phyloP scores from a whole-genome alignment of 2,329 filamentous ascomycete species.

The Sarocladium strictum region DNA sequence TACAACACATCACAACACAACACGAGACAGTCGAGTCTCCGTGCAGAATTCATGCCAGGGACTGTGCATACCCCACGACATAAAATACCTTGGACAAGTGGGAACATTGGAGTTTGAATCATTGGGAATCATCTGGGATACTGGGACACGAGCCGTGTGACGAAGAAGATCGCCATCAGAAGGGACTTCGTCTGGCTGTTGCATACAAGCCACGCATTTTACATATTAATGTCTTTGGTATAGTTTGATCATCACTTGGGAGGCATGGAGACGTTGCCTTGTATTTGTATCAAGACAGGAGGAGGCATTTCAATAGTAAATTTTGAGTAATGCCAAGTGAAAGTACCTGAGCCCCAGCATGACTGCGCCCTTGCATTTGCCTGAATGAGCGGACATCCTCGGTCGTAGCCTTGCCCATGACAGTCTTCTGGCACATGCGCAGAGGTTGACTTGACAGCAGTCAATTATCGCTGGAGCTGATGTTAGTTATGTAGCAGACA shows the following conservation, averaged over 20 bases:
- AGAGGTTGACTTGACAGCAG: no score
- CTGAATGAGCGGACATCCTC: no score
- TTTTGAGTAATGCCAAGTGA: neutral
- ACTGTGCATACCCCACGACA: neutral
- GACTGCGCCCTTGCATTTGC: neutral
- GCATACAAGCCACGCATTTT: constrained; percentile 6
- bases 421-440: no score
- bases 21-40: neutral
- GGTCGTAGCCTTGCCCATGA: no score
- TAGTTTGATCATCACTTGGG: constrained; percentile 1
- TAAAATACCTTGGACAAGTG: constrained; percentile 5
- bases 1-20: no score
- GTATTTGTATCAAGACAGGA: constrained; percentile 4
- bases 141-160: neutral
- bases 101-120: constrained; percentile 3
- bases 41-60: neutral
- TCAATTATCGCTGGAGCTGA: no score
- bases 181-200: neutral
- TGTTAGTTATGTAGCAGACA: no score
- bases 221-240: constrained; percentile 9
- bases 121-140: constrained; percentile 6
- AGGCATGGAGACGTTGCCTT: neutral
- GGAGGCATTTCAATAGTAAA: neutral
- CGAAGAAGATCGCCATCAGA: neutral
- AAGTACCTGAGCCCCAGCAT: neutral